Evolutionary conservation across 2,329 filamentous ascomycete species (phyloP), one percentile per base, ranked within the genome.

Genomic region (Ceratocystis cacaofunesta): DNA sequence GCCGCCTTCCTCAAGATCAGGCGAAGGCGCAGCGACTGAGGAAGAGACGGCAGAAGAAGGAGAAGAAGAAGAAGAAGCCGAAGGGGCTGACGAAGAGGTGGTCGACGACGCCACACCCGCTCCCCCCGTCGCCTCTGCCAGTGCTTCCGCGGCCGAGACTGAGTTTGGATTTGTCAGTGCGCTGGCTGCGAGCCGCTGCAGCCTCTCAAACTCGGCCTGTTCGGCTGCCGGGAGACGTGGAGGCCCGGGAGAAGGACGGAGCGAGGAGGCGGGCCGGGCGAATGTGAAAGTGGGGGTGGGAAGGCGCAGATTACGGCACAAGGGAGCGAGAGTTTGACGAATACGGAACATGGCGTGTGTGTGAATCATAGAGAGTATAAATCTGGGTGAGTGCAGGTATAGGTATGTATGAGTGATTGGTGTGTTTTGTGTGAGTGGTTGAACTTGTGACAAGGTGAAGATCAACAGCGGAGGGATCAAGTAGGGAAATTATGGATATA

Each of bases 121-220:
- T 71, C 73, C 68, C 61, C 69, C 68, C 32, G 70, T 69, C 7
- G 71, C 69, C n/a, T 70, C 65, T 2, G 71, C 64, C 63, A 71
- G 61, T 32, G 70, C 68, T 66, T 68, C 30, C 46, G 69, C 52
- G 61, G 72, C 44, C 1, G 52, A 10, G 10, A 3, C 15, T 5
- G 52, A 57, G 64, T 72, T 50, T 50, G 66, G 72, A 70, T 78
- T 77, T 69, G 75, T 74, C 62, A 77, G 72, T 7, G 78, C 77
- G 3, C 77, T 77, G 68, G 78, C 73, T 66, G 82, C 82, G 43
- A 76, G 80, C 70, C 84, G 84, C 73, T 96, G 91, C 3, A 97
- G 86, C 52, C 85, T 82, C 76, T 96, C 92, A 74, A 94, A 96
- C 69, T 95, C 84, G 73, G 91, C 89, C 78, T 96, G 92, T 70